Percentiles rank a stretch among this genome's conserved stretches.
Conservation (phyloP, 768 basidiomycete species). For the Amanita molliuscula region DNA sequence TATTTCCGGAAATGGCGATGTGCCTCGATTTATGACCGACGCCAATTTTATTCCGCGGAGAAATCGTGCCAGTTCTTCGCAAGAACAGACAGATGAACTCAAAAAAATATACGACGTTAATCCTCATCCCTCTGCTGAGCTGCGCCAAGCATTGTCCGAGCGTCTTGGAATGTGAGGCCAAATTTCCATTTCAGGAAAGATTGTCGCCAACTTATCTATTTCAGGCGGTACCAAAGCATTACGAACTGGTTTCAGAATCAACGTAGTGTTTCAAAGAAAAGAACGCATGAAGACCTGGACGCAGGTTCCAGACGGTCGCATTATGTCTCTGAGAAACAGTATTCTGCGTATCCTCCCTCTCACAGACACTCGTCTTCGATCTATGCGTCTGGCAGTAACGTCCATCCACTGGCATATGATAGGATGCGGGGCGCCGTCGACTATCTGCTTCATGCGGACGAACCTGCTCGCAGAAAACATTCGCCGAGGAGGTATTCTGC, state of each 20-base stretch:
- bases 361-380: constrained; percentile 35
- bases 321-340: constrained; percentile 27
- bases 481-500: constrained; percentile 28
- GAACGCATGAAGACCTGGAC: constrained; percentile 45
- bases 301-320: constrained; percentile 20
- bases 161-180: constrained; percentile 66
- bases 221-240: constrained; percentile 69
- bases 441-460: not conserved
- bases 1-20: constrained; percentile 38
- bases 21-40: constrained; percentile 40
- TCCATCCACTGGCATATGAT: not conserved
- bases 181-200: constrained; percentile 14
- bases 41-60: constrained; percentile 42
- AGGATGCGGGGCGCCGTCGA: not conserved
- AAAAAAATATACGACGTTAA: constrained; percentile 53
- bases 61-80: constrained; percentile 53
- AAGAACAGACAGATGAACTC: constrained; percentile 61
- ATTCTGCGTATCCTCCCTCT: constrained; percentile 39
- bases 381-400: constrained; percentile 18
- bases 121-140: constrained; percentile 59
- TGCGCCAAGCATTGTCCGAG: constrained; percentile 52
- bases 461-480: not conserved
- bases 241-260: constrained; percentile 88
- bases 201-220: constrained; percentile 15
- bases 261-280: constrained; percentile 67